Conservation (phyloP, 2,329 filamentous ascomycete species). For the Penicillium expansum region DNA sequence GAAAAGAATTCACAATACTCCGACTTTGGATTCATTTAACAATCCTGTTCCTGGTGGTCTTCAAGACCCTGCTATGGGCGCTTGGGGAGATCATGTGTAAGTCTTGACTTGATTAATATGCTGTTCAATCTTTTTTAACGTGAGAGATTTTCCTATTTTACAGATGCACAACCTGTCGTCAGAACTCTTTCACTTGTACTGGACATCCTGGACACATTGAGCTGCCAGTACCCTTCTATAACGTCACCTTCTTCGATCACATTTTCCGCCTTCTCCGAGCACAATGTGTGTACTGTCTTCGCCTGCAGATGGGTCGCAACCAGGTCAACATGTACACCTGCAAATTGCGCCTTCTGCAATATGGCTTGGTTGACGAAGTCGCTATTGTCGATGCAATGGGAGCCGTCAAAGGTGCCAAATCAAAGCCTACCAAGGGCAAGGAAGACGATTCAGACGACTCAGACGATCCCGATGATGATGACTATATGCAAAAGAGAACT, state of each 20-base stretch:
- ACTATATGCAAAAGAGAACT: constrained; percentile 56
- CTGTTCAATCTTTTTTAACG: constrained; percentile 14
- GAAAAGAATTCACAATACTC: constrained; percentile 87
- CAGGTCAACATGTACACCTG: constrained; percentile 77
- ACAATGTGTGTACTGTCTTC: constrained; percentile 87
- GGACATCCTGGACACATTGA: constrained; percentile 96
- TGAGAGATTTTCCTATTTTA: constrained; percentile 4
- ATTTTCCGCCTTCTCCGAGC: constrained; percentile 78
- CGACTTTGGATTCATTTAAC: constrained; percentile 87
- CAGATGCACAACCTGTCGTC: constrained; percentile 89
- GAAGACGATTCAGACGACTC: constrained; percentile 65
- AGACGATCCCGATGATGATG: constrained; percentile 50
- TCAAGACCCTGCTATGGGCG: constrained; percentile 87
- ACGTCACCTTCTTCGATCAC: constrained; percentile 95
- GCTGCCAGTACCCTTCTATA: constrained; percentile 87
- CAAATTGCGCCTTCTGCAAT: constrained; percentile 80
- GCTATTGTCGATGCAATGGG: constrained; percentile 55
- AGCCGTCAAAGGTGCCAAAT: constrained; percentile 45
- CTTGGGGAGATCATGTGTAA: constrained; percentile 81
- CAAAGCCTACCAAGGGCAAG: constrained; percentile 45
- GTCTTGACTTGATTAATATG: constrained; percentile 29
- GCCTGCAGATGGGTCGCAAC: constrained; percentile 73
- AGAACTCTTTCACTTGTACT: constrained; percentile 76
- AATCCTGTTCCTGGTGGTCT: constrained; percentile 88
- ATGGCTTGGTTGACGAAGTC: constrained; percentile 73